phyloP scores from a whole-genome alignment of 2,329 filamentous ascomycete species.

The Thermothelomyces thermophilus region DNA sequence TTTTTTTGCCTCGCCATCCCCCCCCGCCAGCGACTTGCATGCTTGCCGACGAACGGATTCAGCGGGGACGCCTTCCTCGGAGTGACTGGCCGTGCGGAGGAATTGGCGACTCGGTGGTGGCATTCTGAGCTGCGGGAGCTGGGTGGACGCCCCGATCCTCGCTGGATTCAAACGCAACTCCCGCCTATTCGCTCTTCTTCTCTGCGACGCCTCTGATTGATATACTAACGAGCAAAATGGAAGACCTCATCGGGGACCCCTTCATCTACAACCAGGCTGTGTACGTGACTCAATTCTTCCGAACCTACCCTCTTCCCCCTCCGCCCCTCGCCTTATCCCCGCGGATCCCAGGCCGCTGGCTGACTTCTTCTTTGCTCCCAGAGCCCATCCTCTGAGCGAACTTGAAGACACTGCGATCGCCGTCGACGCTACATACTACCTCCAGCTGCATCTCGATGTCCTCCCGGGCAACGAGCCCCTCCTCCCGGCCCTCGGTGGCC shows the following conservation, averaged over 20 bases:
- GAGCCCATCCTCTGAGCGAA: conserved; percentile 58
- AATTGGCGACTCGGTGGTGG: conserved; percentile 2
- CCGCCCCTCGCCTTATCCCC: background rate
- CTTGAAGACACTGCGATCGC: conserved; percentile 71
- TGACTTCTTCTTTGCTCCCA: conserved; percentile 23
- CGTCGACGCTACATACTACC: conserved; percentile 85
- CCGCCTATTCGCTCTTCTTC: background rate
- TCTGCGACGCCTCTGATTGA: background rate
- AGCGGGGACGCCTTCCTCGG: conserved; percentile 4
- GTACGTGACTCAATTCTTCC: conserved; percentile 11
- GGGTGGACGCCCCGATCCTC: background rate
- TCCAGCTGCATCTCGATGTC: conserved; percentile 69
- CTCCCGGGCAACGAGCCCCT: conserved; percentile 74
- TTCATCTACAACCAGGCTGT: conserved; percentile 18
- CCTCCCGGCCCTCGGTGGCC: conserved; percentile 79
- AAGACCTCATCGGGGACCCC: conserved; percentile 18
- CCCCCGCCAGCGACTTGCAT: background rate
- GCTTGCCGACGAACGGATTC: background rate
- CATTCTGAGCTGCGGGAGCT: background rate
- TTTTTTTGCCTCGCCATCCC: too few relatives aligned
- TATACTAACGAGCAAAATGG: conserved; percentile 17
- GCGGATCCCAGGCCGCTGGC: conserved; percentile 12
- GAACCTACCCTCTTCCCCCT: background rate
- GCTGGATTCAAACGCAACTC: background rate
- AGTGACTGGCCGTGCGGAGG: conserved; percentile 1